Base-by-base conservation (phyloP, 257 asterid genomes). In the Nicotiana undulata region DNA sequence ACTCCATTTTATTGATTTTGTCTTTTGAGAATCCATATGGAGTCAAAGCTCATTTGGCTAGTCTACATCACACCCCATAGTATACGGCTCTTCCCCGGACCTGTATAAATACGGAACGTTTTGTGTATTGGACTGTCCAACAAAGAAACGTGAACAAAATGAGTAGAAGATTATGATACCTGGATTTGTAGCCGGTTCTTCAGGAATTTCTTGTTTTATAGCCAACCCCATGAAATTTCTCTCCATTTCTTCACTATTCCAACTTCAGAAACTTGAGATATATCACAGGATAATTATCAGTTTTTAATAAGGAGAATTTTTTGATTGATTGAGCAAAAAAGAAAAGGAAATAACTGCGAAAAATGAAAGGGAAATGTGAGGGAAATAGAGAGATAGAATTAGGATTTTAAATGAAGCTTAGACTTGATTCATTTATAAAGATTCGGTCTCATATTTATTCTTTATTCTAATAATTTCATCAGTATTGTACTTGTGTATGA, bases 191-290 rank as follows among this genome's bases (percentile, higher is more conserved):
- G 83, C 16, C 1, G 10, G 28, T 77, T 89, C 92, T 46, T 92
- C 92, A 63, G 86, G 52, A 58, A 77, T 52, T 84, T 90, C 97
- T 79, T 85, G 88, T 86, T 92, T 92, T 82, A 92, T 85, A 4
- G 72, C 34, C 90, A 92, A 84, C 13, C 94, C 94, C 97, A 89
- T 88, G 90, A 92, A 92, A 85, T 92, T 93, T 83, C 91, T 89
- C 85, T 91, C 93, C 96, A 91, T 91, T 53, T 61, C 79, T 84
- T 77, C 18, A 46, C 51, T 0, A 12, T 2, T 53, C 3, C 32
- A 40, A 74, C 77, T 70, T 65, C 31, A 26, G 37, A 63, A 26
- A 6, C 17, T 64, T 24, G 16, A 51, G 2, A 51, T 51, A 51
- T 51, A 51, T 10, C 4, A 51, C 55, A 51, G 5, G 2, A 53